These are phyloP conservation scores for Microbotryum silenes-acaulis DNA, from an alignment of 1,284 basidiomycete species.

Conservation along the genomic window DNA sequence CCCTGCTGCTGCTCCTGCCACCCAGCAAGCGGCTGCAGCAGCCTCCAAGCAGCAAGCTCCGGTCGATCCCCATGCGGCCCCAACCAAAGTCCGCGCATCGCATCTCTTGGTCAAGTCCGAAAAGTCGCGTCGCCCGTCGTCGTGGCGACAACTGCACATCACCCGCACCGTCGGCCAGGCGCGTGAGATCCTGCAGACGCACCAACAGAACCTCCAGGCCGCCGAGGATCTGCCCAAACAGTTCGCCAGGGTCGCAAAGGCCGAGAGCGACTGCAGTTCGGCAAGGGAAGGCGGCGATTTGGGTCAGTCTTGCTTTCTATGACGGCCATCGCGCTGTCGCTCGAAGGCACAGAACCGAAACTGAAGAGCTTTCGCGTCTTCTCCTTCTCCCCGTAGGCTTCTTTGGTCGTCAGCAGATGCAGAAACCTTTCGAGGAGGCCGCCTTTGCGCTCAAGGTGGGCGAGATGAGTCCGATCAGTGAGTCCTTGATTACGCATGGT, in stretches of 20 bases:
- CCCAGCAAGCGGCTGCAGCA: no score
- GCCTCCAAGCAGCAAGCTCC: background rate
- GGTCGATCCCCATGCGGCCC: constrained; percentile 8
- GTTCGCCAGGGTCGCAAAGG: constrained; percentile 65
- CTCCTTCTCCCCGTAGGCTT: constrained; percentile 44
- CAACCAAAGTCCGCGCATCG: constrained; percentile 72
- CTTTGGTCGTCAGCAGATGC: constrained; percentile 88
- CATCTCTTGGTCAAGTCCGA: constrained; percentile 91
- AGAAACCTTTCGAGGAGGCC: constrained; percentile 93
- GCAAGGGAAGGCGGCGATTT: constrained; percentile 73
- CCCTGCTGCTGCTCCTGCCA: no score
- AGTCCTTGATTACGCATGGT: background rate
- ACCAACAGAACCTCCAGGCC: constrained; percentile 45
- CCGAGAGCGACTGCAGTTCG: constrained; percentile 81
- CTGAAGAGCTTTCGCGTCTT: background rate
- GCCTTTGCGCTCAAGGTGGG: constrained; percentile 73
- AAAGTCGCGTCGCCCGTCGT: constrained; percentile 75
- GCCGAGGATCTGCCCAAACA: constrained; percentile 41
- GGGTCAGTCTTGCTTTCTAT: constrained; percentile 36
- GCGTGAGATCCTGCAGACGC: constrained; percentile 60
- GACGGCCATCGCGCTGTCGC: background rate
- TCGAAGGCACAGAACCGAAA: background rate
- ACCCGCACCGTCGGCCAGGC: constrained; percentile 55
- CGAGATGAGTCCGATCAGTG: constrained; percentile 64
- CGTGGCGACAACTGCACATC: constrained; percentile 73